Evolutionary conservation across 2,329 filamentous ascomycete genomes (phyloP).

Genomic region (Aspergillus sp.): DNA sequence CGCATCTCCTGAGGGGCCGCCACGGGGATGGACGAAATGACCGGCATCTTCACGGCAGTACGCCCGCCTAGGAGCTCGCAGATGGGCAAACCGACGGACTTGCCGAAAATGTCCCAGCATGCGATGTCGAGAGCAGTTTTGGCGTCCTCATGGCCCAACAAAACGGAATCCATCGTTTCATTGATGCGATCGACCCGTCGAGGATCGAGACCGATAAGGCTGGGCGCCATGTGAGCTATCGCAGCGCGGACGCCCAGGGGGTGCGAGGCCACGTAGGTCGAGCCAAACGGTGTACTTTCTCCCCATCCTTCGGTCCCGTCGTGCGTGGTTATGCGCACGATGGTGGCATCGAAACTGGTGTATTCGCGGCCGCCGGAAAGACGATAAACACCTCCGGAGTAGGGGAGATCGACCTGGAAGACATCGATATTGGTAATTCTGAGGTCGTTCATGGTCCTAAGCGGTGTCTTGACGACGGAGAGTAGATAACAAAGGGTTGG

Average conservation of each 20-base stretch:
- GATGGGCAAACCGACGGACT: no score
- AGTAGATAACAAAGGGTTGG: no score
- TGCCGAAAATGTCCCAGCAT: constrained; percentile 22
- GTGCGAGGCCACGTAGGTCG: constrained; percentile 22
- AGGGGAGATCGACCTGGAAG: constrained; percentile 23
- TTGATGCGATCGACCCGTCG: constrained; percentile 28
- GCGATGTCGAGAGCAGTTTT: constrained; percentile 22
- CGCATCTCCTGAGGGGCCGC: not conserved
- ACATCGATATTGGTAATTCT: constrained; percentile 17
- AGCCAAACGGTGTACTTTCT: constrained; percentile 27
- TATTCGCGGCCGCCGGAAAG: constrained; percentile 20
- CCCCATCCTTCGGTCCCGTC: constrained; percentile 26
- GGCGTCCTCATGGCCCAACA: constrained; percentile 23
- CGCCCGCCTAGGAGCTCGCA: constrained; percentile 18
- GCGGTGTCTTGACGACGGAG: no score
- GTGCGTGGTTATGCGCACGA: constrained; percentile 25
- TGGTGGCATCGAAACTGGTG: constrained; percentile 23
- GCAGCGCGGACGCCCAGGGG: constrained; percentile 23
- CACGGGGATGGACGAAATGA: constrained; percentile 14
- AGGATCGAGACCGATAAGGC: constrained; percentile 25
- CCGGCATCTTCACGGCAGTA: constrained; percentile 12
- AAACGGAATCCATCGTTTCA: constrained; percentile 26
- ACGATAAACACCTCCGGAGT: constrained; percentile 19
- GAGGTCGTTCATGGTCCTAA: no score
- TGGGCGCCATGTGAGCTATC: constrained; percentile 25